Percentiles rank a stretch among this genome's conserved stretches.
Conservation (phyloP, 2,329 filamentous ascomycete species). For the Penicillium sp. region DNA sequence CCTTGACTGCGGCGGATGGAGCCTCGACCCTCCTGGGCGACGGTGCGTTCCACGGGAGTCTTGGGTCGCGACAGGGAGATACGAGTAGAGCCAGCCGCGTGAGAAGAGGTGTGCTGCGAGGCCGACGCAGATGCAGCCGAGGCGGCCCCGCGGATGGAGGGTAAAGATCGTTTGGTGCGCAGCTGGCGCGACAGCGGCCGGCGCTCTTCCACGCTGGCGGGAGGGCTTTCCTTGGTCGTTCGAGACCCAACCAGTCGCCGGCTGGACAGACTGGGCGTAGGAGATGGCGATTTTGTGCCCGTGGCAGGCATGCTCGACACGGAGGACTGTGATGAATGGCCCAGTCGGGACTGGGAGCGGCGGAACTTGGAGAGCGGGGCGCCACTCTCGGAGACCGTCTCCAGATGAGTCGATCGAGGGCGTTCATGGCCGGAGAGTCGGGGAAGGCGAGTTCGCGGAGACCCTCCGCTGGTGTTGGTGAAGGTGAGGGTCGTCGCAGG, state of each 20-base stretch:
- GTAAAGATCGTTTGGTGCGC: conserved; percentile 56
- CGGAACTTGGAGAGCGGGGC: conserved; percentile 60
- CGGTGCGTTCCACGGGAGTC: conserved; percentile 60
- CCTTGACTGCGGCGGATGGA: conserved; percentile 54
- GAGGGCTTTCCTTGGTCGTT: conserved; percentile 27
- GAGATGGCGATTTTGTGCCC: conserved; percentile 52
- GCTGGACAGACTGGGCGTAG: conserved; percentile 55
- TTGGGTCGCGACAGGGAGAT: conserved; percentile 49
- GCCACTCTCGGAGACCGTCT: conserved; percentile 86
- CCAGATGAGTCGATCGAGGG: conserved; percentile 65
- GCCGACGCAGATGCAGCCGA: conserved; percentile 25
- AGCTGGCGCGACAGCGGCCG: conserved; percentile 51
- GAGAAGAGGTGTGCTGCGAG: conserved; percentile 35
- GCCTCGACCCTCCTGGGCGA: conserved; percentile 33
- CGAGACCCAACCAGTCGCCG: conserved; percentile 52
- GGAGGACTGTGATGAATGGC: conserved; percentile 64
- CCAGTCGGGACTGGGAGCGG: conserved; percentile 61
- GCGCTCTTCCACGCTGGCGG: conserved; percentile 37
- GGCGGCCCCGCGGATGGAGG: conserved; percentile 47
- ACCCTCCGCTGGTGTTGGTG: conserved; percentile 62
- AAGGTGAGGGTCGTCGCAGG: conserved; percentile 84
- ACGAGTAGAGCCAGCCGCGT: conserved; percentile 32
- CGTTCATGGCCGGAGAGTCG: conserved; percentile 67
- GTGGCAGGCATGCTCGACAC: conserved; percentile 58
- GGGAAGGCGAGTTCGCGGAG: conserved; percentile 64